Conservation (phyloP, 148 eudicot genomes). For the Chenopodium formosanum region DNA sequence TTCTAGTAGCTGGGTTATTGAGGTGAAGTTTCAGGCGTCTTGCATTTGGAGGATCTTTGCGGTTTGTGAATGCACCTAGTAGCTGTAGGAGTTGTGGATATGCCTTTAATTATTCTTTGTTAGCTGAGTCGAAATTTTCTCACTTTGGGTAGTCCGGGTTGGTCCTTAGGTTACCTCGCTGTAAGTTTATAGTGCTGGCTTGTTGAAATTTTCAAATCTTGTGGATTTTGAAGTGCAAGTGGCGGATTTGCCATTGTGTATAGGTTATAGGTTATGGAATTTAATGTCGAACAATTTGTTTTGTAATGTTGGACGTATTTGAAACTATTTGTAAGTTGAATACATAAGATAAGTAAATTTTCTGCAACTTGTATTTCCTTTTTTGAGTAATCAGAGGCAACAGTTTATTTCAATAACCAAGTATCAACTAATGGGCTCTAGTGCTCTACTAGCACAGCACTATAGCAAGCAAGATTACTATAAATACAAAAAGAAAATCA, state of each 20-base stretch:
- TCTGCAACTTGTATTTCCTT: not conserved
- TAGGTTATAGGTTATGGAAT: constrained; percentile 26
- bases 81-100: constrained; percentile 30
- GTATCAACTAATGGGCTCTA: no score
- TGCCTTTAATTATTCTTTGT: constrained; percentile 24
- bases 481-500: no score
- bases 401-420: not conserved
- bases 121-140: constrained; percentile 23
- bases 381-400: not conserved
- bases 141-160: constrained; percentile 11
- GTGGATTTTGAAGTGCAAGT: constrained; percentile 21
- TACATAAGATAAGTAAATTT: not conserved
- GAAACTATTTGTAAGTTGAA: constrained; percentile 12
- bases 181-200: not conserved
- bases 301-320: constrained; percentile 9
- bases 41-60: not conserved
- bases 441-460: no score
- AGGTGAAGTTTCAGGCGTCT: constrained; percentile 11
- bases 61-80: constrained; percentile 9
- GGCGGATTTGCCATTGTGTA: constrained; percentile 31
- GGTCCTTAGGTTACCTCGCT: constrained; percentile 16
- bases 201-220: not conserved
- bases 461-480: no score
- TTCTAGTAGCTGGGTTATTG: constrained; percentile 16
- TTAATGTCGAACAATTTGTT: not conserved